phyloP scores from a whole-genome alignment of 2,329 filamentous ascomycete genomes.

The Penicillium paneum region DNA sequence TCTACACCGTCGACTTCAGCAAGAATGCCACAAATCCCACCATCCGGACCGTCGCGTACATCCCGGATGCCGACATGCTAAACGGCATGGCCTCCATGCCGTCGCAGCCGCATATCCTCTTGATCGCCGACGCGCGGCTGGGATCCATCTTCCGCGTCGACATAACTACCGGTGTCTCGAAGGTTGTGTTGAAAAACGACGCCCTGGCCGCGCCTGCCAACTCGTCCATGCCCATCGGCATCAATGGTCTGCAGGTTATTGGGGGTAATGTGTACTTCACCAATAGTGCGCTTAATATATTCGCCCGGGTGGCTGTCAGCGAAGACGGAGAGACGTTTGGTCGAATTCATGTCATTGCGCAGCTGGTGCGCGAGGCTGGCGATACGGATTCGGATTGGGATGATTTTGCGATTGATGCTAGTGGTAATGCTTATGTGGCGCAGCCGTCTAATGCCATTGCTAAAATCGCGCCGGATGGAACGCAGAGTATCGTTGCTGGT shows the following conservation, averaged over 20 bases:
- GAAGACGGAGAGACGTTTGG: constrained; percentile 1
- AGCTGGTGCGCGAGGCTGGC: background rate
- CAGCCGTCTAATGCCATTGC: constrained; percentile 8
- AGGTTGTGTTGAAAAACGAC: constrained; percentile 7
- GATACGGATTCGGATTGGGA: constrained; percentile 8
- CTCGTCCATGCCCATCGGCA: constrained; percentile 11
- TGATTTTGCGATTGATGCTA: constrained; percentile 15
- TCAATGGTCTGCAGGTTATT: constrained; percentile 18
- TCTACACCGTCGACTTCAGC: constrained; percentile 18
- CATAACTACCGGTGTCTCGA: constrained; percentile 8
- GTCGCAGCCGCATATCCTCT: constrained; percentile 8
- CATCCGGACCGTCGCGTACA: constrained; percentile 1
- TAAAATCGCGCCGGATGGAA: constrained; percentile 6
- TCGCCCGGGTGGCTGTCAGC: constrained; percentile 6
- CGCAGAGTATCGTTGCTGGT: constrained; percentile 7
- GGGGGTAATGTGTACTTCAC: constrained; percentile 15
- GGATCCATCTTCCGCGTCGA: constrained; percentile 18
- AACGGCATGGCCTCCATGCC: constrained; percentile 20
- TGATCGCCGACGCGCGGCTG: constrained; percentile 16
- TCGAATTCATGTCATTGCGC: constrained; percentile 7
- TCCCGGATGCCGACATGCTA: constrained; percentile 16
- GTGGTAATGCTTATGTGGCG: constrained; percentile 13
- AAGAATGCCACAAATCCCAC: background rate
- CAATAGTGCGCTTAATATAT: constrained; percentile 8
- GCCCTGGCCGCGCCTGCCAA: constrained; percentile 2